Evolutionary conservation across 2,329 filamentous ascomycete genomes (phyloP), one percentile per base, ranked within the genome.

Genomic region (Endocalyx cinctus): DNA sequence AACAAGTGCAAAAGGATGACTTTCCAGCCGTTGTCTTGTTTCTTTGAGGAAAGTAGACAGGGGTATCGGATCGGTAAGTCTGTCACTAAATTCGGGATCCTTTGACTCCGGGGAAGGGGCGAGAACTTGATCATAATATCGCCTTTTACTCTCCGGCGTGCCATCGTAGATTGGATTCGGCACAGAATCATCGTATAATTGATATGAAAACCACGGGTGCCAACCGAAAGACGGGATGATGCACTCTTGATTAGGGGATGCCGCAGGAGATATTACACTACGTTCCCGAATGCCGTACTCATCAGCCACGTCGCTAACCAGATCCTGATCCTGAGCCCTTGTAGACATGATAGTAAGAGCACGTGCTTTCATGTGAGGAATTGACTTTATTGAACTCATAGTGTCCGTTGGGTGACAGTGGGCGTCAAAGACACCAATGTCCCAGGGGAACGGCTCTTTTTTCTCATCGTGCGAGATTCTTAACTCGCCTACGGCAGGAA

Each of bases 371-470:
- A 90, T 89, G 10, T 47, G 47, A 10, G 74, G 63, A 25, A 90
- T 79, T 10, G 55, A 58, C 10, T 66, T 46, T 30, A 84, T 59
- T 13, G 70, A 76, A 26, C 69, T 60, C 73, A 87, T 80, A 14
- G 79, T 86, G 57, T 90, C 85, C 17, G 85, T 90, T 4, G 85
- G 85, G 55, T 92, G 86, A 58, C 86, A 90, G 64, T 92, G 86
- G 15, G 86, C 84, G 54, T 92, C 86, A 53, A 72, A 85, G 39
- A 87, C 67, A 30, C 80, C 81, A 19, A 81, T 59, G 35, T 82
- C 69, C 84, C 84, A 88, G 10, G 84, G 84, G 46, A 82, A 80
- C 17, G 60, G 52, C 34, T 59, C 54, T 18, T 28, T n/a, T n/a
- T 6, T 27, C 10, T 16, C 6, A 16, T n/a, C n/a, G n/a, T n/a